These are phyloP conservation scores for Ophiocordyceps robertsii DNA, from an alignment of 2,329 filamentous ascomycete genomes.

Conservation along the genomic window DNA sequence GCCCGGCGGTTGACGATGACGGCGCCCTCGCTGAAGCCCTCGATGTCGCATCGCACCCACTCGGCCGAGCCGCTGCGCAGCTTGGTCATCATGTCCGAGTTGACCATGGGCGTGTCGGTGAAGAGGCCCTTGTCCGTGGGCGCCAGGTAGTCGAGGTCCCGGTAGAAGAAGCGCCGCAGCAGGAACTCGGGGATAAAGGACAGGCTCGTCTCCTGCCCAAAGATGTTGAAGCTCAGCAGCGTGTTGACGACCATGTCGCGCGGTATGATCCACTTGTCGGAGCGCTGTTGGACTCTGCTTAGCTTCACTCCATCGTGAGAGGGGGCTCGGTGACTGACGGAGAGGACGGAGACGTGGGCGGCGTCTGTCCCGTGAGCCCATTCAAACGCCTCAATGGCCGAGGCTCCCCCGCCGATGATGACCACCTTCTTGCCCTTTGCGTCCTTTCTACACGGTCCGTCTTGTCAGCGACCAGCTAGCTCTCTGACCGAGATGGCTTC, in stretches of 20 bases:
- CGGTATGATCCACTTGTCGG: constrained; percentile 80
- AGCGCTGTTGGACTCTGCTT: too few species aligned
- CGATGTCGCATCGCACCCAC: constrained; percentile 73
- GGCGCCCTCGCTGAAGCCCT: constrained; percentile 47
- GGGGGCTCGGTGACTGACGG: too few species aligned
- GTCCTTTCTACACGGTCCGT: constrained; percentile 36
- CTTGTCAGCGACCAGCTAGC: too few species aligned
- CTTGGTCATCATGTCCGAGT: constrained; percentile 65
- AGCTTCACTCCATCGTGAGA: too few species aligned
- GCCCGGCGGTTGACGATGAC: constrained; percentile 59
- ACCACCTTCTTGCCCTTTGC: constrained; percentile 63
- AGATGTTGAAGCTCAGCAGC: constrained; percentile 63
- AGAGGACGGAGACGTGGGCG: constrained; percentile 56
- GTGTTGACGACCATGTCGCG: constrained; percentile 63
- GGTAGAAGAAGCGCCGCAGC: constrained; percentile 68
- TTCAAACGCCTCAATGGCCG: constrained; percentile 70
- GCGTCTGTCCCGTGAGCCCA: constrained; percentile 58
- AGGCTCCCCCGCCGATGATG: constrained; percentile 68
- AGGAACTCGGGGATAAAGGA: constrained; percentile 69
- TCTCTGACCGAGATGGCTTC: too few species aligned
- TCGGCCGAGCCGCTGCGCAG: constrained; percentile 58
- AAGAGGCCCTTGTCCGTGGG: constrained; percentile 63
- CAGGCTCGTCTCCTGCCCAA: constrained; percentile 62
- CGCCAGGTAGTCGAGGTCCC: constrained; percentile 62
- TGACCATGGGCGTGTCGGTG: constrained; percentile 77